Evolutionary conservation across 169 alveolate genomes (phyloP).

Genomic region (Eimeria mitis): DNA sequence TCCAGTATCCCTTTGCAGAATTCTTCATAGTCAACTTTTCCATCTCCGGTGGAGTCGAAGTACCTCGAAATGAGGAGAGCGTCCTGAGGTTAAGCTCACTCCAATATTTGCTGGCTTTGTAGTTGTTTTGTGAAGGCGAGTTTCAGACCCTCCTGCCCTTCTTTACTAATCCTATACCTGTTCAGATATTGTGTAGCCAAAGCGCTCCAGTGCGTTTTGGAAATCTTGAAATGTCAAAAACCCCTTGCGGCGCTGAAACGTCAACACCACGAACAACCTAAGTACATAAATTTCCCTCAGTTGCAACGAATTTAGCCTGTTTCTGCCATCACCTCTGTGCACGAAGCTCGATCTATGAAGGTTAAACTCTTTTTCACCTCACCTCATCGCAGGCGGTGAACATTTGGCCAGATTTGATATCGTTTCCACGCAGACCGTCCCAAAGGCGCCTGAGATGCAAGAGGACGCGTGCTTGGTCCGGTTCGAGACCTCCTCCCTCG

Average conservation of each 20-base stretch:
- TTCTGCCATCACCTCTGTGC: neutral
- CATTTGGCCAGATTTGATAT: conserved; percentile 31
- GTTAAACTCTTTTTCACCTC: neutral
- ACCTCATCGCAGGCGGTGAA: conserved; percentile 55
- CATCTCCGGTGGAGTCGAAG: conserved; percentile 45
- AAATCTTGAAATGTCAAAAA: conserved; percentile 37
- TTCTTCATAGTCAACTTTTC: conserved; percentile 63
- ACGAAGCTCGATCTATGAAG: neutral
- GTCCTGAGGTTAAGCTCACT: conserved; percentile 2
- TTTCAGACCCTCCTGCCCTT: neutral
- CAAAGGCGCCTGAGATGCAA: conserved; percentile 43
- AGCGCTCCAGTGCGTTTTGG: conserved; percentile 16
- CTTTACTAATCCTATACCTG: conserved; percentile 5
- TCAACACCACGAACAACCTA: neutral
- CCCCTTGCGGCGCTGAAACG: conserved; percentile 25
- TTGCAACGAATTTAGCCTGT: neutral
- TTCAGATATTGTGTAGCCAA: conserved; percentile 52
- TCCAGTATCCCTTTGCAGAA: conserved; percentile 55
- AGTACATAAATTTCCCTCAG: neutral
- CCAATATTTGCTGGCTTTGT: neutral
- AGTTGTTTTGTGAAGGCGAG: neutral
- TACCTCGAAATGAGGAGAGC: conserved; percentile 39
- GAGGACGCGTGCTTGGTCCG: conserved; percentile 56
- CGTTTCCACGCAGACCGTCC: conserved; percentile 60
- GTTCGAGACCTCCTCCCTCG: neutral